Evolutionary conservation across 1,139 yeast species (phyloP), one percentile per base, ranked within the genome.

Genomic region (Suhomyces atakaporum): DNA sequence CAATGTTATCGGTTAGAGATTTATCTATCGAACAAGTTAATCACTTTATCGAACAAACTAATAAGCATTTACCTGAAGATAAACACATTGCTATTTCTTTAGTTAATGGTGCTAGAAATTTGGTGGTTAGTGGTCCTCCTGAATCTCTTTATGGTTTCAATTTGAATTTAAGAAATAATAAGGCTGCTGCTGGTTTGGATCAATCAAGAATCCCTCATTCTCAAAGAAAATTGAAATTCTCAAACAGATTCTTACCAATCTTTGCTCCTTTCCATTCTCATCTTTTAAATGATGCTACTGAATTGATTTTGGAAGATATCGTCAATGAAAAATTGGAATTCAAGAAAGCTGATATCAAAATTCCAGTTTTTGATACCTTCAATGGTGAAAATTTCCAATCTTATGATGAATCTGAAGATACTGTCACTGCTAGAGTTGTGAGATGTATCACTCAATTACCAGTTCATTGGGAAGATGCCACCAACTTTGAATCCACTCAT

Each of bases 131-230:
- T 24, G 99, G 99, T 62, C 98, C 98, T 36, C 97, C 98, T 39
- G 96, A 89, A 73, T 89, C 97, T n/a, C 75, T 92, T 50, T 92
- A 92, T 56, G 99, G 99, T 73, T 79, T 92, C 56, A 90, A 90
- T 67, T 75, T 92, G 58, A 78, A 92, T 43, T 75, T 92, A 61
- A 84, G 98, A 75, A 87, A 88, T 68, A 86, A 89, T 47, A 92
- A 92, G 72, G 97, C 97, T 35, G 87, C 95, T 40, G 73, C 92
- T 37, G 97, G 97, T 35, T 77, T 88, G 54, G 96, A 90, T 58
- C 98, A 92, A 73, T 84, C 96, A 41, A 81, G 98, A 69, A 77
- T 89, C 43, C 99, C 99, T 40, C 77, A 72, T 69, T 82, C 92
- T 49, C 89, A 92, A 75, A 81, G 99, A 71, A 92, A 92, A 67